These are phyloP conservation scores for Tetraselmis striata DNA, from an alignment of 139 green algal species.

Conservation along the genomic window DNA sequence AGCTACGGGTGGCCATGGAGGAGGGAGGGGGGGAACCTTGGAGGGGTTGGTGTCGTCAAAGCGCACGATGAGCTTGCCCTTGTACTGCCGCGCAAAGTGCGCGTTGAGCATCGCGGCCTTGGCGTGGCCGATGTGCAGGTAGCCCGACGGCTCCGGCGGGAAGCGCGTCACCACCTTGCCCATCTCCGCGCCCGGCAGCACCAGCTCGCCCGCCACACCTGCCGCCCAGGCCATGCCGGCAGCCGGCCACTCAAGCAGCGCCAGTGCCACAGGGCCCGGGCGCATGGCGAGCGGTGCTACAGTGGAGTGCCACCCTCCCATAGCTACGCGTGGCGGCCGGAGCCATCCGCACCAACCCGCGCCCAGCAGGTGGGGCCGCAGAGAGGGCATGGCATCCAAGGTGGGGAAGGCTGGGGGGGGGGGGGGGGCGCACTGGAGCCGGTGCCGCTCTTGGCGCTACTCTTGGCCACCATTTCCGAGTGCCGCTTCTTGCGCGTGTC, in stretches of 20 bases:
- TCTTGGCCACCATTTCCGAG: slow-evolving; percentile 18
- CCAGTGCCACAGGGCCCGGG: background rate
- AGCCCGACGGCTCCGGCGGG: slow-evolving; percentile 91
- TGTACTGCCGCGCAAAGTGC: slow-evolving; percentile 88
- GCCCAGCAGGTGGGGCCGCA: background rate
- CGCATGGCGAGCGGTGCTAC: background rate
- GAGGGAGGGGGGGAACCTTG: no score
- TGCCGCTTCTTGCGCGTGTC: slow-evolving; percentile 25
- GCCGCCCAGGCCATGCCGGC: no score
- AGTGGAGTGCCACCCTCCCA: background rate
- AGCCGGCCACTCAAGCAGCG: no score
- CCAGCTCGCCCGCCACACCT: slow-evolving; percentile 52
- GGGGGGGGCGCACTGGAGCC: background rate
- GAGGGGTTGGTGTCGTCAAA: slow-evolving; percentile 99
- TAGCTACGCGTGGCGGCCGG: no score
- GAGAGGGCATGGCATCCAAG: background rate
- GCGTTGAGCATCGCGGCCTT: slow-evolving; percentile 92
- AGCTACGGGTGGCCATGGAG: no score
- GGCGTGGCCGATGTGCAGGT: slow-evolving; percentile 92
- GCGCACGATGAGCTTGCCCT: slow-evolving; percentile 79
- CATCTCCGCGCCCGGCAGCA: slow-evolving; percentile 60
- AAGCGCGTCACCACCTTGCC: slow-evolving; percentile 96
- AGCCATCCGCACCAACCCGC: no score
- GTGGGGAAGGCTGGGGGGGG: no score
- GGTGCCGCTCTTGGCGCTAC: slow-evolving; percentile 10